phyloP scores from a whole-genome alignment of 345 rosid genomes.

The Brassica incana region DNA sequence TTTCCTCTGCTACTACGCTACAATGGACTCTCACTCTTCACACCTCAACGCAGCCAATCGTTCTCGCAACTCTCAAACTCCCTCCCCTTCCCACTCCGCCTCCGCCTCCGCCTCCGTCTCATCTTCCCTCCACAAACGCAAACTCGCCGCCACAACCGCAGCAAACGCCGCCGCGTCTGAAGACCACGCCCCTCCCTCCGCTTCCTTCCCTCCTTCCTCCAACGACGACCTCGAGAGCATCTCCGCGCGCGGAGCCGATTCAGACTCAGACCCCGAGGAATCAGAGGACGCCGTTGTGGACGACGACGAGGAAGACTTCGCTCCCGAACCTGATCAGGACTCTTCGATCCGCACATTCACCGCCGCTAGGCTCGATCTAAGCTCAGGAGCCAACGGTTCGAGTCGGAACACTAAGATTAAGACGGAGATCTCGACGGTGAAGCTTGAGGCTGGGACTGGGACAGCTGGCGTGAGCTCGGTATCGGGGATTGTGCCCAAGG shows the following conservation, averaged over 20 bases:
- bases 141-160: constrained; percentile 59
- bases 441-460: constrained; percentile 53
- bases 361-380: constrained; percentile 69
- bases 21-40: constrained; percentile 70
- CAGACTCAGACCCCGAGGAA: constrained; percentile 87
- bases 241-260: constrained; percentile 87
- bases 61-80: constrained; percentile 84
- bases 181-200: constrained; percentile 66
- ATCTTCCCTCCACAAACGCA: constrained; percentile 92
- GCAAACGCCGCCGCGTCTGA: constrained; percentile 64
- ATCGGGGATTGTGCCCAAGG: constrained; percentile 61
- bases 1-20: constrained; percentile 2
- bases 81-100: constrained; percentile 94
- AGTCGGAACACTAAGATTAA: constrained; percentile 66
- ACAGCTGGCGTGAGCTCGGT: constrained; percentile 45
- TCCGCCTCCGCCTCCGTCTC: constrained; percentile 74
- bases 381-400: constrained; percentile 38
- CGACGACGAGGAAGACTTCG: constrained; percentile 85
- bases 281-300: constrained; percentile 89
- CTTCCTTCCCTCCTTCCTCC: constrained; percentile 84
- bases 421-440: constrained; percentile 63
- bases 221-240: constrained; percentile 98
- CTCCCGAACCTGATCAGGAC: constrained; percentile 58
- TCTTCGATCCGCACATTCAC: constrained; percentile 93
- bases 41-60: constrained; percentile 72